Evolutionary conservation across 108 stramenopile genomes (phyloP).

Genomic region (Skeletonema potamos): DNA sequence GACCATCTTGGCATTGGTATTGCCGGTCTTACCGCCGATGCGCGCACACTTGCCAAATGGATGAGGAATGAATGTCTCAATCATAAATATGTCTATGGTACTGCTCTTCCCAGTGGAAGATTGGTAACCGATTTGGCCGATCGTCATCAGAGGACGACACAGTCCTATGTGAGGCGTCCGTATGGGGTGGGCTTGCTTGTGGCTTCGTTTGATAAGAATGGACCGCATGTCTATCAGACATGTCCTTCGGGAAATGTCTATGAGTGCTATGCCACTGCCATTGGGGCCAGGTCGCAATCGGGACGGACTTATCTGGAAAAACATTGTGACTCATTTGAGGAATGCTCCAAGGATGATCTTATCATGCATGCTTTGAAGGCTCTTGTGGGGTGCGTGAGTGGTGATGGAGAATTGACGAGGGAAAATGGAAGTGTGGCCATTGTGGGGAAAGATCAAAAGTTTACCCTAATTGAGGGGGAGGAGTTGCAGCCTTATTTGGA

Average conservation of each 20-base stretch:
- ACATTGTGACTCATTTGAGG: constrained; percentile 69
- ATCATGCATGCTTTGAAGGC: constrained; percentile 96
- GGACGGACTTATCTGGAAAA: constrained; percentile 99
- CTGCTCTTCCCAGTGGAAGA: constrained; percentile 85
- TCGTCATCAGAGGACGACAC: constrained; percentile 98
- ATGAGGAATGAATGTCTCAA: constrained; percentile 97
- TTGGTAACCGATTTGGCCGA: constrained; percentile 96
- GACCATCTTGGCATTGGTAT: constrained; percentile 97
- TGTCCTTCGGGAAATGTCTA: constrained; percentile 96
- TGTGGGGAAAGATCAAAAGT: constrained; percentile 78
- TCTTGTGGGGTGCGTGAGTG: constrained; percentile 88
- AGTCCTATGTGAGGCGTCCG: constrained; percentile 96
- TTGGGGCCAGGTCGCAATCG: constrained; percentile 94
- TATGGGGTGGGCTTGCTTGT: constrained; percentile 98
- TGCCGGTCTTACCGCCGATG: constrained; percentile 98
- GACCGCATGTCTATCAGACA: constrained; percentile 96
- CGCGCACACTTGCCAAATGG: constrained; percentile 95
- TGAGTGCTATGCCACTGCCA: constrained; percentile 95
- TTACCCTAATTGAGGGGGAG: constrained; percentile 77
- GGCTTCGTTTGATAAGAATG: constrained; percentile 79
- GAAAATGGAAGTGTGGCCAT: constrained; percentile 87
- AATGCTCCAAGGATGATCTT: constrained; percentile 75
- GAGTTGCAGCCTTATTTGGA: constrained; percentile 86
- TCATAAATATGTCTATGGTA: constrained; percentile 97
- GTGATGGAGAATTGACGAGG: constrained; percentile 88